A percentile compares a stretch with the other conserved stretches of the same genome.
phyloP scores from a whole-genome alignment of 2,329 filamentous ascomycete species.

The Trichoderma koningiopsis region DNA sequence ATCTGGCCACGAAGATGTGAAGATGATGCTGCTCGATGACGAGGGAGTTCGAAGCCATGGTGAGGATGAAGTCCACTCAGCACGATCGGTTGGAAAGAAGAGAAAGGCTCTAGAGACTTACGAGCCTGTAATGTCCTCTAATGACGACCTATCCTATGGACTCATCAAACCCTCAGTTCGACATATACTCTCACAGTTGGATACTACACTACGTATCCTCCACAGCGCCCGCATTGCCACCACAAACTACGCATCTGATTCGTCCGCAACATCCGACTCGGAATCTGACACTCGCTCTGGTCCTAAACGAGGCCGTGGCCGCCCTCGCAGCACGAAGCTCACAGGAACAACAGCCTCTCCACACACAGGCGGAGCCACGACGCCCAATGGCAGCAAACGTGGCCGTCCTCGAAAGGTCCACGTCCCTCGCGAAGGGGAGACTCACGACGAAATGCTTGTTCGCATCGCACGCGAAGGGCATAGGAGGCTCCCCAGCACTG shows the following conservation, averaged over 20 bases:
- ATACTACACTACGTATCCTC: constrained; percentile 68
- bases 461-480: constrained; percentile 51
- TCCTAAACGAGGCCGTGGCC: constrained; percentile 33
- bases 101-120: constrained; percentile 34
- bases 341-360: neutral
- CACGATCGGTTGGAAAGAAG: neutral
- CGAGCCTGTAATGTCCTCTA: constrained; percentile 61
- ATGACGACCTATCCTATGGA: constrained; percentile 68
- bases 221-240: constrained; percentile 64
- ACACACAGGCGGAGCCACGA: constrained; percentile 8
- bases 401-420: constrained; percentile 48
- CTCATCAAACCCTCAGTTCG: constrained; percentile 69
- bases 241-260: constrained; percentile 44
- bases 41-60: constrained; percentile 22
- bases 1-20: neutral
- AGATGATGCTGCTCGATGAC: constrained; percentile 13
- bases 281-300: constrained; percentile 37
- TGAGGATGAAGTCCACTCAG: constrained; percentile 23
- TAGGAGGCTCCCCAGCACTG: constrained; percentile 35
- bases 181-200: constrained; percentile 70
- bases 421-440: constrained; percentile 47
- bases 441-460: constrained; percentile 48
- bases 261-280: constrained; percentile 43
- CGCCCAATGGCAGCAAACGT: constrained; percentile 29
- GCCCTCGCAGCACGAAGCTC: constrained; percentile 31